Evolutionary conservation across 495 filamentous ascomycete species (phyloP), one percentile per base, ranked within the genome.

Genomic region (Penicillium psychrofluorescens): DNA sequence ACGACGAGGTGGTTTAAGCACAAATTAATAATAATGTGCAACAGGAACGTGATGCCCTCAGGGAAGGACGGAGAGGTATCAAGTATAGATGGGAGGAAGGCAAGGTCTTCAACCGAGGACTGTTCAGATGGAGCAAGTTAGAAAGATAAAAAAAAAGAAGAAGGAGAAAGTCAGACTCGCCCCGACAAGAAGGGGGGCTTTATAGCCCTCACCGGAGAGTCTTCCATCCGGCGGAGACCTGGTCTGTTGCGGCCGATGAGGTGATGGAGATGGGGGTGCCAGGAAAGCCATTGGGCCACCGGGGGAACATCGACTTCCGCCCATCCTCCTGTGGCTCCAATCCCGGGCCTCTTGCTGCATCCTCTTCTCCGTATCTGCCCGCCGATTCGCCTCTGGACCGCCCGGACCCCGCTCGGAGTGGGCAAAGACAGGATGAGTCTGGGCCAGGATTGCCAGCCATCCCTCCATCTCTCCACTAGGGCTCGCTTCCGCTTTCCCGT

Each of bases 161-260:
- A 75, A 71, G 71, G 62, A 74, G 61, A 54, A 64, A 46, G 35
- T 56, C 29, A 36, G 49, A 46, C 43, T 39, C 53, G 53, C 50
- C 52, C 58, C 53, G 69, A 72, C 62, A 56, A 73, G 50, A 58
- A 66, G 53, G 52, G 58, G 66, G 74, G 63, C 76, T 85, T 80
- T 85, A 85, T 85, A 85, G 62, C 64, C 76, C 59, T 79, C 60
- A 34, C 43, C 71, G 70, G 68, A 62, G 54, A 61, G 66, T 70
- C 61, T 62, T 71, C 66, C 53, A 41, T 66, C 66, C 70, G 63
- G 59, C 57, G 60, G 63, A 59, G 52, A 31, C 35, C 22, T 22
- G 22, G 22, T 51, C 48, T 49, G 50, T 39, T 46, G 48, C 36
- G 54, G 45, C 53, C 36, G 45, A 37, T 45, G 48, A 49, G 46